Conservation (phyloP, 2,329 filamentous ascomycete species). For the Fusarium sp. region DNA sequence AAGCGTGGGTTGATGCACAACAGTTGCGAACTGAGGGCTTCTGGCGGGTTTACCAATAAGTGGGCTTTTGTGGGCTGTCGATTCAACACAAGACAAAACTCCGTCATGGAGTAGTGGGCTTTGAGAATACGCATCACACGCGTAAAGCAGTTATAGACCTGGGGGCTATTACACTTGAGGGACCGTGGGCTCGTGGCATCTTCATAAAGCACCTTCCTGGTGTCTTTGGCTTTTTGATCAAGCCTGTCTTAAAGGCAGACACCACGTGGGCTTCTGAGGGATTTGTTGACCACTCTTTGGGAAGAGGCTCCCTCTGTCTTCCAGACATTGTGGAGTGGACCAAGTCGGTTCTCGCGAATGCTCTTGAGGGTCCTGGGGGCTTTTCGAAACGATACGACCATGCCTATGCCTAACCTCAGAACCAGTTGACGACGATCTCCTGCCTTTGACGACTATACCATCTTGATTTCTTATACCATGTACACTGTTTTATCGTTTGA, state of each 20-base stretch:
- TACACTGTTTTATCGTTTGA: conserved; percentile 37
- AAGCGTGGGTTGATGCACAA: conserved; percentile 49
- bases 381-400: conserved; percentile 40
- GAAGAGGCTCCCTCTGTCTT: conserved; percentile 38
- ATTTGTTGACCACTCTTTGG: conserved; percentile 52
- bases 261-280: conserved; percentile 53
- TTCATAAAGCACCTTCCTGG: conserved; percentile 26
- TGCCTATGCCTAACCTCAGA: conserved; percentile 28
- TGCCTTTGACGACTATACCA: conserved; percentile 26
- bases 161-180: conserved; percentile 59
- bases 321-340: conserved; percentile 39
- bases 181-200: conserved; percentile 54
- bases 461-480: conserved; percentile 28
- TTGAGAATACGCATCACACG: conserved; percentile 60
- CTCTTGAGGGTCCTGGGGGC: conserved; percentile 53
- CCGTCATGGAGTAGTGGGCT: conserved; percentile 58
- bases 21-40: conserved; percentile 55
- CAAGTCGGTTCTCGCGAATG: conserved; percentile 49
- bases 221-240: conserved; percentile 47
- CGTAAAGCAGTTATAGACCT: conserved; percentile 62
- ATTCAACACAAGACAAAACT: conserved; percentile 56
- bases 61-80: conserved; percentile 65
- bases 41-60: conserved; percentile 54
- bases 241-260: conserved; percentile 40
- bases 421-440: conserved; percentile 30